A percentile compares a stretch with the other conserved stretches of the same genome.
Conservation (phyloP, 78 protist genomes). For the Bodo saltans region DNA sequence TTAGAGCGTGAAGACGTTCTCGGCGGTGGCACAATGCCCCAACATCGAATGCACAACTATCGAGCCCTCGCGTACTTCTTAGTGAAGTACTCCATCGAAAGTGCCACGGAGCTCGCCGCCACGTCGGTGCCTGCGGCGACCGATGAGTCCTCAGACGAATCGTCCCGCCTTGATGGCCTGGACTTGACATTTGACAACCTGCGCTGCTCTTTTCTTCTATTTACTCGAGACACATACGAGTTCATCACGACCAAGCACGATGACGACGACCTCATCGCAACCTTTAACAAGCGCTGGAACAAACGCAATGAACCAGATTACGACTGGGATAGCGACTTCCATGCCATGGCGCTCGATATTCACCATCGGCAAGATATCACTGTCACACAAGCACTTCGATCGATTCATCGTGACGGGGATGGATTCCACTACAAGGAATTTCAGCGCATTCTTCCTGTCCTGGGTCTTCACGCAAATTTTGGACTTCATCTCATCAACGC, state of each 20-base stretch:
- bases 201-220: not conserved
- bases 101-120: not conserved
- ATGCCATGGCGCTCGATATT: too few species aligned
- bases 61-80: not conserved
- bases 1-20: too few species aligned
- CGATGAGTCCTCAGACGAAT: not conserved
- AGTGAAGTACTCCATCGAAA: not conserved
- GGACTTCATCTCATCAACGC: too few species aligned
- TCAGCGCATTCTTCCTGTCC: too few species aligned
- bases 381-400: too few species aligned
- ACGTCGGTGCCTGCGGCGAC: not conserved
- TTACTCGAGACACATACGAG: not conserved
- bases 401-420: too few species aligned
- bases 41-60: not conserved
- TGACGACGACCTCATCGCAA: not conserved
- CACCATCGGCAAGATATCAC: too few species aligned
- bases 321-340: too few species aligned
- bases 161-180: not conserved
- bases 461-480: too few species aligned
- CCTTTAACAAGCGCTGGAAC: not conserved
- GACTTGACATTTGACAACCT: not conserved
- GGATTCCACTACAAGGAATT: too few species aligned
- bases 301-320: too few species aligned
- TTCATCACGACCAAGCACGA: not conserved
- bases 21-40: too few species aligned